Percentiles rank a stretch among this genome's conserved stretches.
phyloP scores from a whole-genome alignment of 176 grass and related monocot genomes.

The Puccinellia tenuiflora region DNA sequence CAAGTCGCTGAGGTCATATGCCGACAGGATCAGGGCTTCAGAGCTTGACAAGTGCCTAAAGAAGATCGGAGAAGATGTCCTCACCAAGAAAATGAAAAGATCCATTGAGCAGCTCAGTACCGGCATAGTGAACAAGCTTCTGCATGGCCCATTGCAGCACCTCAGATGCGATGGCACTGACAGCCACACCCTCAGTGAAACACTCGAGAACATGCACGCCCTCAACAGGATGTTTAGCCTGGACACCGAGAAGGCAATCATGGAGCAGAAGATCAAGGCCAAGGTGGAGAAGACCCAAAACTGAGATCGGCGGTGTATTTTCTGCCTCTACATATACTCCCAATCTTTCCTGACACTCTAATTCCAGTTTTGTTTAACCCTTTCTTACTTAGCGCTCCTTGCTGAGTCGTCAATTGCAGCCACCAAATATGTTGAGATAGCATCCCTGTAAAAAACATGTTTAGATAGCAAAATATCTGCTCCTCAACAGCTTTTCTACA shows the following conservation, averaged over 20 bases:
- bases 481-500: conserved; percentile 11
- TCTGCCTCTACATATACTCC: conserved; percentile 28
- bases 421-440: conserved; percentile 10
- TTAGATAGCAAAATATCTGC: conserved; percentile 10
- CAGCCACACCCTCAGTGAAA: conserved; percentile 68
- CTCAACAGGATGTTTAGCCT: conserved; percentile 88
- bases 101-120: conserved; percentile 78
- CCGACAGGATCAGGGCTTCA: conserved; percentile 66
- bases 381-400: conserved; percentile 17
- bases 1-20: conserved; percentile 79
- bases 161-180: conserved; percentile 72
- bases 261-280: conserved; percentile 85
- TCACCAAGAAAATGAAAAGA: conserved; percentile 71
- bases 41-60: conserved; percentile 84
- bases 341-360: conserved; percentile 20
- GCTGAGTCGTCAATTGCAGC: conserved; percentile 10
- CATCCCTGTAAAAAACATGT: neutral
- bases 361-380: conserved; percentile 40
- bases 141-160: conserved; percentile 86
- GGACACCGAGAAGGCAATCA: conserved; percentile 63
- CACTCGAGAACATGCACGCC: conserved; percentile 79
- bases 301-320: conserved; percentile 30
- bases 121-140: conserved; percentile 80
- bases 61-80: conserved; percentile 59
- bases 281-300: conserved; percentile 83